Evolutionary conservation across 2,329 filamentous ascomycete species (phyloP), one percentile per base, ranked within the genome.

Genomic region (Ceratocystis variospora): DNA sequence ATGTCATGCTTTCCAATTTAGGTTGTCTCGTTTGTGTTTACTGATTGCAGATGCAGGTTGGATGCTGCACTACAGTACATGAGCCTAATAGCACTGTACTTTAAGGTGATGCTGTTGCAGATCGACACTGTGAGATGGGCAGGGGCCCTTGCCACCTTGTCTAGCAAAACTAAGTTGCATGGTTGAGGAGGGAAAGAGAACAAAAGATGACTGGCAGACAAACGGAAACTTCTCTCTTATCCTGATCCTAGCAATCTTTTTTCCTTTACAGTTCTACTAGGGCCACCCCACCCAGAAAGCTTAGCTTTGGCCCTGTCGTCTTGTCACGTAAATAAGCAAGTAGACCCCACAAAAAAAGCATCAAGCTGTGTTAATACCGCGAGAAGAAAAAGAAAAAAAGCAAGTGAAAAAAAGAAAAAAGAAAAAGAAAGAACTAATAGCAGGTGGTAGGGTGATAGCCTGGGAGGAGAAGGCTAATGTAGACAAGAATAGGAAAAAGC

Each of bases 1-100:
- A 37, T 59, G 55, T 59, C 31, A 37, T 59, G 55, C 37, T 28
- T 63, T 50, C 48, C 8, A 48, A 48, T 48, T 48, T 48, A 63
- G n/a, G 44, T 63, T 63, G 45, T 63, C 61, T 63, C 45, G 61
- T 63, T 62, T 63, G 61, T 63, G 55, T 31, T 59, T 59, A n/a
- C 55, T n/a, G 44, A 59, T 59, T 37, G 28, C 44, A 48, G 25
- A 31, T 50, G 28, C 41, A 63, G 17, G 31, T n/a, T 19, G 61
- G 25, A 48, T 46, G 61, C 33, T 17, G 22, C 44, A 15, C 33
- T 28, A 63, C 61, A 48, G 61, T 63, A 1, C 15, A 8, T 8
- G 6, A 10, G 10, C 25, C 17, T n/a, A 2, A 7, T 5, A 4
- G 31, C 61, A 63, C 61, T 63, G 61, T 63, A 4, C 33, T 33